A percentile compares a stretch with the other conserved stretches of the same genome.
Evolutionary conservation across 2,329 filamentous ascomycete genomes (phyloP).

Genomic region (Cadophora luteo-olivacea): DNA sequence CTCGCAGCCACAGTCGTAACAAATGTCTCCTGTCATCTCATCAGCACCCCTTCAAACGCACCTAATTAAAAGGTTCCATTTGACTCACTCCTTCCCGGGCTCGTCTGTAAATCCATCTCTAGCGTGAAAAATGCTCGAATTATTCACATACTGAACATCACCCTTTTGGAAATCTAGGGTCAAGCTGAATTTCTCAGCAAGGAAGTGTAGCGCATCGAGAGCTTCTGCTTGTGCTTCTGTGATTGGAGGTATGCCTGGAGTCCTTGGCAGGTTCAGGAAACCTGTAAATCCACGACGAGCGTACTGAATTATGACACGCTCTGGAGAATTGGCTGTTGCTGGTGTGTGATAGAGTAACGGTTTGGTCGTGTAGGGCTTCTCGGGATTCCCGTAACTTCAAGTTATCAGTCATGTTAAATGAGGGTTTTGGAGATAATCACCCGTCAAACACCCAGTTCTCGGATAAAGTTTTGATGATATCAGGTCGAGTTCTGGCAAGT

Average conservation of each 20-base stretch:
- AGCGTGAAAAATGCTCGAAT: slow-evolving; percentile 54
- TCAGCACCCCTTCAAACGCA: not conserved
- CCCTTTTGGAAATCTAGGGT: slow-evolving; percentile 48
- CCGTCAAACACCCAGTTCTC: slow-evolving; percentile 55
- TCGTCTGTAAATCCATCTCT: slow-evolving; percentile 51
- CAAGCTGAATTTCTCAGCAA: slow-evolving; percentile 48
- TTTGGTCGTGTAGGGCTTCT: slow-evolving; percentile 53
- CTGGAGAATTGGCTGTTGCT: slow-evolving; percentile 51
- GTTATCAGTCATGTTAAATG: too few species aligned
- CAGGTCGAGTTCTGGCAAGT: slow-evolving; percentile 56
- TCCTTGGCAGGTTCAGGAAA: slow-evolving; percentile 60
- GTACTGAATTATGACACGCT: slow-evolving; percentile 66
- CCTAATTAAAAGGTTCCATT: too few species aligned
- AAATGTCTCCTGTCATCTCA: slow-evolving; percentile 47
- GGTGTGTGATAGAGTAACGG: slow-evolving; percentile 64
- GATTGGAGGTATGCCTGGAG: slow-evolving; percentile 59
- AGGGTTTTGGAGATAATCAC: too few species aligned
- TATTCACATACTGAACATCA: slow-evolving; percentile 55
- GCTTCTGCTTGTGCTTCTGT: slow-evolving; percentile 53
- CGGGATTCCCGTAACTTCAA: slow-evolving; percentile 60
- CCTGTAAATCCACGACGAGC: slow-evolving; percentile 64
- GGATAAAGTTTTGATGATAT: slow-evolving; percentile 57
- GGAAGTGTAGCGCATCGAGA: slow-evolving; percentile 53
- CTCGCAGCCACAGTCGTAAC: slow-evolving; percentile 53
- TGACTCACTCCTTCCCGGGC: slow-evolving; percentile 43